A percentile compares a stretch with the other conserved stretches of the same genome.
phyloP scores from a whole-genome alignment of 495 filamentous ascomycete genomes.

The Hypoxylon lenormandii region DNA sequence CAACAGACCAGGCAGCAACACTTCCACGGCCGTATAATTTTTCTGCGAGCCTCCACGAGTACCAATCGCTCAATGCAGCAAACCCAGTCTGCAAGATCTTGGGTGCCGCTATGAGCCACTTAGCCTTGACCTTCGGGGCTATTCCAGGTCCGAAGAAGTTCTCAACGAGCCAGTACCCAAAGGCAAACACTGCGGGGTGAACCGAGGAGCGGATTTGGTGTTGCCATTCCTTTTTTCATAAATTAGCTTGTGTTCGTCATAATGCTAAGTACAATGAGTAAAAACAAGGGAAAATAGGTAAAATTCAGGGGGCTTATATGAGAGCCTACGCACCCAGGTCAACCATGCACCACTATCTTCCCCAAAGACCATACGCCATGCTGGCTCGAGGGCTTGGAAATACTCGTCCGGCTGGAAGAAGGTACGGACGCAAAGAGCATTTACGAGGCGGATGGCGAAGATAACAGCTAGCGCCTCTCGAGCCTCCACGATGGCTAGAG shows the following conservation, averaged over 20 bases:
- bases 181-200: conserved; percentile 85
- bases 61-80: conserved; percentile 84
- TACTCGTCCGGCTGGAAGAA: conserved; percentile 99
- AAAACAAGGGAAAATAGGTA: not conserved
- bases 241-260: conserved; percentile 32
- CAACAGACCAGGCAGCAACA: conserved; percentile 74
- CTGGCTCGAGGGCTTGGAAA: conserved; percentile 95
- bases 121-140: conserved; percentile 41
- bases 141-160: conserved; percentile 42
- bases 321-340: conserved; percentile 79
- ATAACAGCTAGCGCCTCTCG: conserved; percentile 72
- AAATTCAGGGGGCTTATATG: conserved; percentile 2
- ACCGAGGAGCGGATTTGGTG: conserved; percentile 91
- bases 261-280: not conserved
- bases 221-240: conserved; percentile 83
- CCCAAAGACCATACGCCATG: conserved; percentile 91
- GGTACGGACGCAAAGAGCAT: conserved; percentile 85
- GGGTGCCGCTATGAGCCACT: conserved; percentile 73
- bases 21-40: conserved; percentile 75
- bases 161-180: conserved; percentile 74
- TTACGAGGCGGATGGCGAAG: conserved; percentile 81
- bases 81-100: conserved; percentile 80
- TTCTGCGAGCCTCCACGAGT: conserved; percentile 85
- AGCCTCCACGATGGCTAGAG: conserved; percentile 47
- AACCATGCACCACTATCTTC: conserved; percentile 83